These are phyloP conservation scores for Dothiorella sarmentorum DNA, from an alignment of 2,329 filamentous ascomycete genomes.

Conservation along the genomic window DNA sequence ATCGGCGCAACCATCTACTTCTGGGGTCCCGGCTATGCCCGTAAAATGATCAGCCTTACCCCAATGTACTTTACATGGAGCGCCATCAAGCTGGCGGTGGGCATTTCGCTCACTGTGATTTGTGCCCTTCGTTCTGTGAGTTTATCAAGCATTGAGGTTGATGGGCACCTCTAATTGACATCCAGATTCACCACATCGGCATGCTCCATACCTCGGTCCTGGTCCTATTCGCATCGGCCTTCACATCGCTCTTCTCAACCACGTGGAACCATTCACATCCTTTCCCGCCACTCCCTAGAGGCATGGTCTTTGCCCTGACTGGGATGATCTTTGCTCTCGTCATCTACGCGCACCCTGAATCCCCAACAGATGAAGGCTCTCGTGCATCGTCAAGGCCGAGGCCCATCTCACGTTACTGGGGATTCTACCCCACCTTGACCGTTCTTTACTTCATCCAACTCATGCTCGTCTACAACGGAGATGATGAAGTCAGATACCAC, in stretches of 20 bases:
- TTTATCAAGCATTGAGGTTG: no score
- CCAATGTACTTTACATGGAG: neutral
- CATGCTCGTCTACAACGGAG: conserved; percentile 40
- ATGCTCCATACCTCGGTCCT: neutral
- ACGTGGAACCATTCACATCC: conserved; percentile 11
- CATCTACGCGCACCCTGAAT: neutral
- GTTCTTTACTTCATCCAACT: conserved; percentile 43
- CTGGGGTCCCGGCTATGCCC: neutral
- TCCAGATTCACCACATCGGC: neutral
- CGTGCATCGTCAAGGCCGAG: neutral
- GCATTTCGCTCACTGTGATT: neutral
- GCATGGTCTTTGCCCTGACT: neutral
- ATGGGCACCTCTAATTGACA: neutral
- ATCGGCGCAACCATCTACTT: neutral
- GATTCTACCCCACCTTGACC: conserved; percentile 30
- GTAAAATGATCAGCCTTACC: neutral
- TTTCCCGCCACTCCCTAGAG: conserved; percentile 7
- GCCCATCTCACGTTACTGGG: neutral
- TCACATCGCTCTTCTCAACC: neutral
- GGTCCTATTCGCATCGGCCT: neutral
- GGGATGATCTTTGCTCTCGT: neutral
- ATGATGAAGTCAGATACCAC: conserved; percentile 41
- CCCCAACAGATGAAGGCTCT: neutral
- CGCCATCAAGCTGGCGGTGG: neutral
- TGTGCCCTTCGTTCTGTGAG: conserved; percentile 8